Conservation (phyloP, 1,139 yeast genomes). For the Lodderomyces theae region DNA sequence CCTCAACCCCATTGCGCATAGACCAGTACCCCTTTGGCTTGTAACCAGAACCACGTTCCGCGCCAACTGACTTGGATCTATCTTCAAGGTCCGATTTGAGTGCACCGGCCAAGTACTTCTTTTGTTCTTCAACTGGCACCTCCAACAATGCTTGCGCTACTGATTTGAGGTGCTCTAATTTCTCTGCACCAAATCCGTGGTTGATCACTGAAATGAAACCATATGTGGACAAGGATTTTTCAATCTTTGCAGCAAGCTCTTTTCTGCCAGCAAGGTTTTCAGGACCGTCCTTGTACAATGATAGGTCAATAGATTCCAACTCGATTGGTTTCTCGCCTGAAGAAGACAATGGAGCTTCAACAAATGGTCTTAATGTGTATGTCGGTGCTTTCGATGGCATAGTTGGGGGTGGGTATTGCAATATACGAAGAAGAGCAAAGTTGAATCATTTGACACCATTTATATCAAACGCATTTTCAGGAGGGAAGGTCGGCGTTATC, state of each 20-base stretch:
- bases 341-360: slow-evolving; percentile 24
- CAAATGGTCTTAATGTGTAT: slow-evolving; percentile 33
- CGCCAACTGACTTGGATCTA: slow-evolving; percentile 27
- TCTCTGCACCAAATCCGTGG: slow-evolving; percentile 31
- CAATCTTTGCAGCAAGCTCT: slow-evolving; percentile 30
- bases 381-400: slow-evolving; percentile 17
- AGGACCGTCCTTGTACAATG: slow-evolving; percentile 33
- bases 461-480: not conserved
- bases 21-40: slow-evolving; percentile 33
- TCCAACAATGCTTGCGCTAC: slow-evolving; percentile 38
- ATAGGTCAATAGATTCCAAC: slow-evolving; percentile 37
- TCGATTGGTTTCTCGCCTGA: slow-evolving; percentile 21
- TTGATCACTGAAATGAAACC: slow-evolving; percentile 46
- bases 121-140: slow-evolving; percentile 41
- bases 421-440: not conserved
- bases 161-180: slow-evolving; percentile 31
- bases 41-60: slow-evolving; percentile 30
- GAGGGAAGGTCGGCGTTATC: not conserved
- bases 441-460: not conserved
- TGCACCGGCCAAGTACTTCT: slow-evolving; percentile 34
- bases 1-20: slow-evolving; percentile 30
- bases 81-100: slow-evolving; percentile 31
- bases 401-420: not conserved
- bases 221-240: slow-evolving; percentile 37
- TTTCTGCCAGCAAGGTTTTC: slow-evolving; percentile 24